Percentiles rank a stretch among this genome's conserved stretches.
phyloP scores from a whole-genome alignment of 129 eudicot genomes.

The Sambucus nigra region DNA sequence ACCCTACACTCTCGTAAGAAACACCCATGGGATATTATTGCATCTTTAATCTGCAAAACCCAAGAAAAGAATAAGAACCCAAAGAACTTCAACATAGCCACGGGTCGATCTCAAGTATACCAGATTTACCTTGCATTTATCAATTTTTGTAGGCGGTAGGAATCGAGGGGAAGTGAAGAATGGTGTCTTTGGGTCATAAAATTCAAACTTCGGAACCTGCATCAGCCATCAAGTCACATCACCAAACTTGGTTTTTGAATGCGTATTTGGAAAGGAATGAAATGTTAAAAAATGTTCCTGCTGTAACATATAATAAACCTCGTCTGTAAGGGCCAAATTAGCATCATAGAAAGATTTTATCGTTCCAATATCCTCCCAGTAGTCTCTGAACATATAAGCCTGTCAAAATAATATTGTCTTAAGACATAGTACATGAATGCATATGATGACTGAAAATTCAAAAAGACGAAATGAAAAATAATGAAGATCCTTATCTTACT shows the following conservation, averaged over 20 bases:
- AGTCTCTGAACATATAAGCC: constrained; percentile 94
- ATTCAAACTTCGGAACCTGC: constrained; percentile 79
- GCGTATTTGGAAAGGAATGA: neutral
- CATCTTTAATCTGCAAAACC: constrained; percentile 68
- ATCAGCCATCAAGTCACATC: neutral
- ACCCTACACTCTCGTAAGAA: constrained; percentile 77
- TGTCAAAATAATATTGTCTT: constrained; percentile 21
- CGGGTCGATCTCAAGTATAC: neutral
- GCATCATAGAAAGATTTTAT: constrained; percentile 82
- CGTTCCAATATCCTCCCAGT: constrained; percentile 98
- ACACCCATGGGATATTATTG: constrained; percentile 92
- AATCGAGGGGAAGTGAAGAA: constrained; percentile 89
- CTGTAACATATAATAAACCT: constrained; percentile 30
- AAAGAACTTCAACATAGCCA: neutral
- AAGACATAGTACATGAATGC: neutral
- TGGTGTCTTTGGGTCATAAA: constrained; percentile 94
- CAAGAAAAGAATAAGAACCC: neutral
- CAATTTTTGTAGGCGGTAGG: constrained; percentile 92
- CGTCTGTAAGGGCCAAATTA: constrained; percentile 83
- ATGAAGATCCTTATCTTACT: constrained; percentile 23
- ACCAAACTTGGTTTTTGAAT: neutral
- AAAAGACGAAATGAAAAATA: neutral
- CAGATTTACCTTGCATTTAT: constrained; percentile 59
- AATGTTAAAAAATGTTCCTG: neutral
- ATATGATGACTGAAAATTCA: neutral